phyloP scores from a whole-genome alignment of 1,139 yeast genomes.

The Groenewaldozyma sp. region DNA sequence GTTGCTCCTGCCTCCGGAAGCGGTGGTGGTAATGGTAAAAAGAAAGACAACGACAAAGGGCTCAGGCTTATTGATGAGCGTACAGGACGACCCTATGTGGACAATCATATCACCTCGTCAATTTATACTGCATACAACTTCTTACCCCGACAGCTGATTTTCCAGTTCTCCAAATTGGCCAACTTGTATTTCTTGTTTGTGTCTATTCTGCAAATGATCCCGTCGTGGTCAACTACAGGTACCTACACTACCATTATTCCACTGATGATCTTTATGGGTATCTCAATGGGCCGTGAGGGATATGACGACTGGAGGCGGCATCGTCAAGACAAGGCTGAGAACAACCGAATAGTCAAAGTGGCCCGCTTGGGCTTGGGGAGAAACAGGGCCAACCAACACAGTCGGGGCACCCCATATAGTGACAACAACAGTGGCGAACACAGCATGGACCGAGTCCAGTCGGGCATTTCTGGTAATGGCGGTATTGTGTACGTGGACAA shows the following conservation, averaged over 20 bases:
- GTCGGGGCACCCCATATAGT: slow-evolving; percentile 10
- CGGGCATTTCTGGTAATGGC: slow-evolving; percentile 4
- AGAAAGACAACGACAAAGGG: neutral
- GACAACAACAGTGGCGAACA: slow-evolving; percentile 7
- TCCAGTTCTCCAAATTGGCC: slow-evolving; percentile 89
- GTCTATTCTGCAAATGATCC: slow-evolving; percentile 90
- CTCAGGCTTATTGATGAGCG: slow-evolving; percentile 52
- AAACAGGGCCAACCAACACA: slow-evolving; percentile 5
- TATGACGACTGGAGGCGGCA: slow-evolving; percentile 89
- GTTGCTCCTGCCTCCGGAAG: slow-evolving; percentile 24
- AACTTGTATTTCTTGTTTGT: slow-evolving; percentile 78
- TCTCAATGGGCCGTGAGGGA: slow-evolving; percentile 88
- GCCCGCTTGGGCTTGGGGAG: slow-evolving; percentile 17
- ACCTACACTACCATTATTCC: slow-evolving; percentile 93
- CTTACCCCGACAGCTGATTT: slow-evolving; percentile 76
- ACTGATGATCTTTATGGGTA: slow-evolving; percentile 72
- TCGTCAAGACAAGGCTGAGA: slow-evolving; percentile 76
- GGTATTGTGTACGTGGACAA: slow-evolving; percentile 31
- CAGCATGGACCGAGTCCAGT: slow-evolving; percentile 6
- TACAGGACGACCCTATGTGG: slow-evolving; percentile 49
- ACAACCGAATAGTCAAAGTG: slow-evolving; percentile 48
- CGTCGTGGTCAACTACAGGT: slow-evolving; percentile 97
- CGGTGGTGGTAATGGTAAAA: slow-evolving; percentile 13
- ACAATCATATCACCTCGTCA: slow-evolving; percentile 74
- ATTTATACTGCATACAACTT: slow-evolving; percentile 76